These are phyloP conservation scores for Rhododendron vialii DNA, from an alignment of 148 eudicot genomes.

Conservation along the genomic window DNA sequence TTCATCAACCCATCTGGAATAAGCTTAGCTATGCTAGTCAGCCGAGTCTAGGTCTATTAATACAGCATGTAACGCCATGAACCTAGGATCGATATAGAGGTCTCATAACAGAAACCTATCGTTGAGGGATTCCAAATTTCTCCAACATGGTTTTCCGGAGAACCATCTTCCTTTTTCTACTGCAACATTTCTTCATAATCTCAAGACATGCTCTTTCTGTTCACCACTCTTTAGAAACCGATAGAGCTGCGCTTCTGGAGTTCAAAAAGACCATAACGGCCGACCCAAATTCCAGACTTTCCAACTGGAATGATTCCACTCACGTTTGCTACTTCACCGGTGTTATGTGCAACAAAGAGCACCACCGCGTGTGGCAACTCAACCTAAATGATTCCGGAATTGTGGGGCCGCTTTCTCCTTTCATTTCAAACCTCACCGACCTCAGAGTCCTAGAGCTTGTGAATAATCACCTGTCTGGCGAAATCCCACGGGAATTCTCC, in stretches of 20 bases:
- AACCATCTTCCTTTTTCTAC: conserved; percentile 8
- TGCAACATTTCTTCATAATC: conserved; percentile 5
- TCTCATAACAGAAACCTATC: too few species aligned
- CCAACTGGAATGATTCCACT: conserved; percentile 31
- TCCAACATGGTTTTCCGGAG: conserved; percentile 15
- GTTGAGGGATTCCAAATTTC: too few species aligned
- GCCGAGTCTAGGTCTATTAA: too few species aligned
- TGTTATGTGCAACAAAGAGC: conserved; percentile 17
- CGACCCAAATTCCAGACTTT: conserved; percentile 22
- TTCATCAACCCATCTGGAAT: too few species aligned
- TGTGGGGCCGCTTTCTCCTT: conserved; percentile 25
- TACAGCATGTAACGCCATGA: too few species aligned
- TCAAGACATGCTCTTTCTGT: conserved; percentile 2
- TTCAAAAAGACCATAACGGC: conserved; percentile 18
- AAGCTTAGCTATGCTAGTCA: too few species aligned
- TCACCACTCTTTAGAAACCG: conserved; percentile 25
- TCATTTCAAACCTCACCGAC: conserved; percentile 27
- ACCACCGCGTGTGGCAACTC: conserved; percentile 18
- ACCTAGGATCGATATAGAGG: too few species aligned
- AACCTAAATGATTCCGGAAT: conserved; percentile 20
- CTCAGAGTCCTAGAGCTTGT: conserved; percentile 17
- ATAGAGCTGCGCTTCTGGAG: conserved; percentile 30
- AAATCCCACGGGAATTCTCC: conserved; percentile 18
- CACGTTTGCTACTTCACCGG: conserved; percentile 32
- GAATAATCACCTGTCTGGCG: conserved; percentile 10